Evolutionary conservation across 2,329 filamentous ascomycete genomes (phyloP).

Genomic region (Rhinocladiella mackenziei): DNA sequence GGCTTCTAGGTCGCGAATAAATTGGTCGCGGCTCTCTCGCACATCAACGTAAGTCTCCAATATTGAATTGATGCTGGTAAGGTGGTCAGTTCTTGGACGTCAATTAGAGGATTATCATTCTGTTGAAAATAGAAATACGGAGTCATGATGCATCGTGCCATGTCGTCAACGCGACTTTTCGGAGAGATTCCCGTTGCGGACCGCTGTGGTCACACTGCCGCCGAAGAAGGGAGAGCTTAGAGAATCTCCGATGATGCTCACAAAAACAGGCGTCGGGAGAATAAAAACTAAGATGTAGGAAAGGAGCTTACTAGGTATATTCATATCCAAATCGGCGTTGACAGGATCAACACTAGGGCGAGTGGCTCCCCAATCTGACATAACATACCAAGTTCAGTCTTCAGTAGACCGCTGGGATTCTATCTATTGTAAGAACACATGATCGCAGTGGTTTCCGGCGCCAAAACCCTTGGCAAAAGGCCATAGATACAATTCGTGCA

Average conservation of each 20-base stretch:
- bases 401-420: conserved; percentile 46
- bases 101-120: conserved; percentile 33
- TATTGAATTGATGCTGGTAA: conserved; percentile 14
- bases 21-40: conserved; percentile 39
- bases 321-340: conserved; percentile 45
- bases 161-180: conserved; percentile 44
- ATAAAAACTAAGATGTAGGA: too few relatives aligned
- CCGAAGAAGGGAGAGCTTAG: conserved; percentile 32
- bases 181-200: conserved; percentile 41
- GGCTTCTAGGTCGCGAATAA: conserved; percentile 50
- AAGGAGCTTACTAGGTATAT: conserved; percentile 42
- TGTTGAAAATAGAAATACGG: conserved; percentile 45
- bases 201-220: conserved; percentile 36
- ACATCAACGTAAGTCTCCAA: conserved; percentile 41
- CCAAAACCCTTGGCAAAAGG: conserved; percentile 70
- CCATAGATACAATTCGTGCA: conserved; percentile 75
- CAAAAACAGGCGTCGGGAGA: too few relatives aligned
- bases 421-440: conserved; percentile 49
- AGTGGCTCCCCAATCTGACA: conserved; percentile 45
- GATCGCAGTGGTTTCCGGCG: conserved; percentile 55
- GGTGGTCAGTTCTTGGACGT: conserved; percentile 18
- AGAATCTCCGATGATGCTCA: conserved; percentile 25
- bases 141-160: conserved; percentile 46
- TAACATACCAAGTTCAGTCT: conserved; percentile 49
- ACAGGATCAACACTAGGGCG: conserved; percentile 42